Percentiles rank a stretch among this genome's conserved stretches.
Evolutionary conservation across 148 eudicot species (phyloP).

Genomic region (Pouteria glomerata): DNA sequence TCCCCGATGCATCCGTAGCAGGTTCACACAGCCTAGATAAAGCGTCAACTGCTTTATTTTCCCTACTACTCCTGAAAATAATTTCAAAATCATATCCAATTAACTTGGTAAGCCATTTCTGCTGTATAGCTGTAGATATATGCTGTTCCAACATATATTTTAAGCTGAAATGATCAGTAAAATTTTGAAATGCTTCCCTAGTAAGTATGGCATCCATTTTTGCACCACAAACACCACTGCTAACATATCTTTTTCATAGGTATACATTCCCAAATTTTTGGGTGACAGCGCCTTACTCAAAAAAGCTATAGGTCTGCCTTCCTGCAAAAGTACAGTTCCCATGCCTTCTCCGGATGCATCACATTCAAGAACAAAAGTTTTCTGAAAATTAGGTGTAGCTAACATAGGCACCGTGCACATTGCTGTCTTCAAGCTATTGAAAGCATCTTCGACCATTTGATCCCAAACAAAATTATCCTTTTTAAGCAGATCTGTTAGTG

Average conservation of each 20-base stretch:
- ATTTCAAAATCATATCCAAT: constrained; percentile 7
- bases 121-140: not conserved
- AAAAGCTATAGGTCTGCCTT: not conserved
- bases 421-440: not conserved
- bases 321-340: not conserved
- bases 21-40: not conserved
- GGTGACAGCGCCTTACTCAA: not conserved
- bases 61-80: not conserved
- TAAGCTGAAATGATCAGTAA: not conserved
- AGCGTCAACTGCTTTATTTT: not conserved
- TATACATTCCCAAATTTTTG: no score
- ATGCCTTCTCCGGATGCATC: not conserved
- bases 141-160: constrained; percentile 6
- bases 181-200: not conserved
- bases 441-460: not conserved
- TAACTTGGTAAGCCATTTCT: not conserved
- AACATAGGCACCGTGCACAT: not conserved
- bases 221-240: not conserved
- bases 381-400: not conserved
- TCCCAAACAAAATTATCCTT: constrained; percentile 3
- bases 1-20: not conserved
- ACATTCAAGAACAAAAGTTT: not conserved
- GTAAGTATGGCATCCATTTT: constrained; percentile 5
- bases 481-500: not conserved
- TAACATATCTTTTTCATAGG: constrained; percentile 1